A percentile compares a stretch with the other conserved stretches of the same genome.
Evolutionary conservation across 257 asterid species (phyloP).

Genomic region (Penstemon eatonii): DNA sequence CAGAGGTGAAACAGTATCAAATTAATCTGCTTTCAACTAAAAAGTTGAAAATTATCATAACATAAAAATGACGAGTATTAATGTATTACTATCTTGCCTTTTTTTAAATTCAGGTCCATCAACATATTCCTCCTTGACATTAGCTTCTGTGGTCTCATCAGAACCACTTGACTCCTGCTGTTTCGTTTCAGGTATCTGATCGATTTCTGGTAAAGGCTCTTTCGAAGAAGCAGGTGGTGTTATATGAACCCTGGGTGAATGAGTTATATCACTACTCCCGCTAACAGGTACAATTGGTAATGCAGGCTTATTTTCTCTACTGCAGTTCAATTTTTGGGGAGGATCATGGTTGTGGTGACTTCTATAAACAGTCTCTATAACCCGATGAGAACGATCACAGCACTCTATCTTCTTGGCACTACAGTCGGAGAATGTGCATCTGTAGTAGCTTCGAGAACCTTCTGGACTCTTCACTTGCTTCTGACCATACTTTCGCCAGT

Average conservation of each 20-base stretch:
- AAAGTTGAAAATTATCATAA: constrained; percentile 4
- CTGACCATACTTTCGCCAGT: constrained; percentile 97
- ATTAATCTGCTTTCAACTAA: constrained; percentile 19
- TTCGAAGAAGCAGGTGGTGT: constrained; percentile 47
- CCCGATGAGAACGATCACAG: constrained; percentile 54
- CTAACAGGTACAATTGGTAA: constrained; percentile 37
- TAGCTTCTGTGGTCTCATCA: constrained; percentile 53
- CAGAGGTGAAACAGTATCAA: constrained; percentile 32
- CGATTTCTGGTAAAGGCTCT: constrained; percentile 38
- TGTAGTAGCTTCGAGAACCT: constrained; percentile 91
- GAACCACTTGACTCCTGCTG: constrained; percentile 59
- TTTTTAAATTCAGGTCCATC: constrained; percentile 60
- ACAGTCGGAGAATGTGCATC: constrained; percentile 83
- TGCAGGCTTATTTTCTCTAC: constrained; percentile 44
- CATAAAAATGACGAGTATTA: constrained; percentile 21
- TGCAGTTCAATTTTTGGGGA: constrained; percentile 58
- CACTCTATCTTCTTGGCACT: constrained; percentile 87
- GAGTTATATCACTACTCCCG: constrained; percentile 37
- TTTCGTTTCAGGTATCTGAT: constrained; percentile 37
- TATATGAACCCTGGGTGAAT: constrained; percentile 31
- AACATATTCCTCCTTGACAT: constrained; percentile 44
- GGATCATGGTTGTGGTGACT: constrained; percentile 88
- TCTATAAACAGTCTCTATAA: constrained; percentile 70
- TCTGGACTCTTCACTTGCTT: constrained; percentile 96
- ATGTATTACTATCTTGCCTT: constrained; percentile 43